Evolutionary conservation across 2,329 filamentous ascomycete species (phyloP), one percentile per base, ranked within the genome.

Genomic region (Thermoascus crustaceus): DNA sequence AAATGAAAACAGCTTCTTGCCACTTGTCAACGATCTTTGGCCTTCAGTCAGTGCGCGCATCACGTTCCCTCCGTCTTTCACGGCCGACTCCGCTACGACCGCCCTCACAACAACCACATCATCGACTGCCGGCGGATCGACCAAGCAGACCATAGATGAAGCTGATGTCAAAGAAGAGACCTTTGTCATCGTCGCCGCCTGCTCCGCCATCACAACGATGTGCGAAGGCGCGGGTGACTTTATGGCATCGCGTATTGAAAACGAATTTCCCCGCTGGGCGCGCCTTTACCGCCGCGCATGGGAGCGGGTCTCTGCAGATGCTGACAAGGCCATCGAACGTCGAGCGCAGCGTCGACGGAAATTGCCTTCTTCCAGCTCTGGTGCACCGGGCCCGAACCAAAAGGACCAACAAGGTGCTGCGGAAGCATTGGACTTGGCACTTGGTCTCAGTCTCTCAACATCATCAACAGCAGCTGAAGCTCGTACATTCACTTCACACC

Each of bases 21-120:
- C 91, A 0, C 71, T 96, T 0, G 78, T 96, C 47, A 91, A 96
- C 58, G 80, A 82, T 3, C 68, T 96, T 5, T 98, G 89, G 89
- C 87, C 88, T 0, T 81, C 93, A 5, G 66, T 94, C 4, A 55
- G 57, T 8, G 47, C 54, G 2, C 49, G 58, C 30, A 53, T 64
- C 32, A 52, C 50, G 11, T 52, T 58, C 21, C 57, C 61, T n/a
- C 47, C 54, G 3, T 52, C 65, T 81, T 2, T 68, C 71, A n/a
- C 71, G 79, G 16, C 66, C 86, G 4, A 74, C 78, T 44, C 49
- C 11, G 38, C 46, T n/a, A 48, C 45, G 13, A 46, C 42, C 4
- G 37, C 49, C 10, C 44, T 58, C 8, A 47, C 45, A 34, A 41
- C 43, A 18, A 39, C 30, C 13, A 41, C 41, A 19, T 25, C 38